Base-by-base conservation (phyloP, 2,329 filamentous ascomycete species). In the Plenodomus biglobosus region DNA sequence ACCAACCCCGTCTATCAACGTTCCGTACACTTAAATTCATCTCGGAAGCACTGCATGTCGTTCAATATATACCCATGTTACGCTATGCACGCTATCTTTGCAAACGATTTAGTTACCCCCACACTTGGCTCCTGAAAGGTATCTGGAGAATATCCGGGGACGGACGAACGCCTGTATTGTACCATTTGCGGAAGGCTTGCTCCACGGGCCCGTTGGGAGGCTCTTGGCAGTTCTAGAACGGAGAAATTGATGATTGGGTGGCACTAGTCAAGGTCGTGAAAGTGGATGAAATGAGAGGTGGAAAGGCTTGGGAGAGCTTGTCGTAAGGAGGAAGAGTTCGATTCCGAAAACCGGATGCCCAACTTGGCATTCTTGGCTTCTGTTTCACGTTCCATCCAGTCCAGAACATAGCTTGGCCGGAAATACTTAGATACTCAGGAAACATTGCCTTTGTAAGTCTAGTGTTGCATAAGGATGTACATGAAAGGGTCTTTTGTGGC, bases 211-310 rank as follows among this genome's bases (percentile, higher is more conserved):
- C 46, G 42, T 49, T 42, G 43, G 36, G 20, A 41, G 19, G 18
- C 24, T 21, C 53, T 59, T 55, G 53, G 56, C 53, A 41, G 36
- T 17, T 16, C 45, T 46, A 52, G 37, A 32, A 55, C 57, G 61
- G 59, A 64, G 54, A 62, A 64, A 64, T 52, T 55, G 50, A 50
- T 47, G 54, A 64, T 62, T 64, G 59, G 57, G 27, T 11, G 13
- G 27, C 11, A 32, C 27, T 11, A 44, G 8, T 32, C 6, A 3
- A 32, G 6, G 27, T 11, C 8, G 11, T 11, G 27, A 15, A 32
- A 15, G 13, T 32, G 27, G 27, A n/a, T n/a, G n/a, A n/a, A n/a
- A n/a, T n/a, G n/a, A n/a, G n/a, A n/a, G n/a, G n/a, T n/a, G n/a
- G n/a, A n/a, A n/a, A n/a, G n/a, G n/a, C n/a, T n/a, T n/a, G n/a